Conservation (phyloP, 1,284 basidiomycete species). For the Limonomyces culmigenus region DNA sequence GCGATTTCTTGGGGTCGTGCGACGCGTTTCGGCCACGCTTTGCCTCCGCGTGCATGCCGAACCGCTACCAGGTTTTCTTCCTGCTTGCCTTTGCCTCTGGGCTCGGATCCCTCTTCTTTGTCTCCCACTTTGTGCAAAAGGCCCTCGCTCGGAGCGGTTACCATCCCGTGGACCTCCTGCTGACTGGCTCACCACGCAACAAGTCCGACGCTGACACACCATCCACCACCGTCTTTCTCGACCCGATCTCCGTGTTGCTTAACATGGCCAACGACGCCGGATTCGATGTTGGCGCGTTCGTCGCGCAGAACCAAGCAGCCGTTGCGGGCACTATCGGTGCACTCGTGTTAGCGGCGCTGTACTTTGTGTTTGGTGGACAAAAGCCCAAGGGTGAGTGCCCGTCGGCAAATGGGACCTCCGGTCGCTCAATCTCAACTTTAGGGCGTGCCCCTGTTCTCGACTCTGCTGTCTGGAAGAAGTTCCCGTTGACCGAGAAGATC, state of each 20-base stretch:
- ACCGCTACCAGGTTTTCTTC: slow-evolving; percentile 32
- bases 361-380: too few species aligned
- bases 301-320: neutral
- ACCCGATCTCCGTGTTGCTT: neutral
- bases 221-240: slow-evolving; percentile 3
- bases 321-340: neutral
- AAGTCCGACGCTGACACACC: neutral
- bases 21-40: neutral
- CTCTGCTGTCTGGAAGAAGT: slow-evolving; percentile 66
- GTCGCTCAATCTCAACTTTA: too few species aligned
- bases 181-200: slow-evolving; percentile 52
- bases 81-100: slow-evolving; percentile 29
- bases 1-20: neutral
- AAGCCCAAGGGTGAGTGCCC: too few species aligned
- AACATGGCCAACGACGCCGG: neutral
- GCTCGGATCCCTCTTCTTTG: slow-evolving; percentile 26
- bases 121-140: slow-evolving; percentile 22
- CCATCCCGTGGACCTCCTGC: slow-evolving; percentile 39
- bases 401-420: too few species aligned
- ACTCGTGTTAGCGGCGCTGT: neutral
- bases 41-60: slow-evolving; percentile 15
- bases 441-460: slow-evolving; percentile 53
- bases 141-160: slow-evolving; percentile 36
- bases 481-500: slow-evolving; percentile 69
- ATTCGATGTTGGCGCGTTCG: neutral